Conservation (phyloP, 345 rosid genomes). For the Boechera divaricarpa region DNA sequence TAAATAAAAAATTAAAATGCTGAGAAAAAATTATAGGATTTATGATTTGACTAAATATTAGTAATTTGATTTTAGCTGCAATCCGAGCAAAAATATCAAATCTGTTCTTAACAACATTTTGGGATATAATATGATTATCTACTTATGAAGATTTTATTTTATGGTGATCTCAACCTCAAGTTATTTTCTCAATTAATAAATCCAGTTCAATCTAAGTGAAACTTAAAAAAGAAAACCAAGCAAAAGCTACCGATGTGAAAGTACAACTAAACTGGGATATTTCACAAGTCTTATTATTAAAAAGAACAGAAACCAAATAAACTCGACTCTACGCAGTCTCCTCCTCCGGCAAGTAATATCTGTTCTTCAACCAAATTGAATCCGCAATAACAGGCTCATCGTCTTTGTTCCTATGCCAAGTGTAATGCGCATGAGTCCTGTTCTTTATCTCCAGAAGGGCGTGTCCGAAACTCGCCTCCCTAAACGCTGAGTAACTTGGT, state of each 20-base stretch:
- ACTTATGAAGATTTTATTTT: too few species aligned
- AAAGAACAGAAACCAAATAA: background rate
- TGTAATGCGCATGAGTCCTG: constrained; percentile 57
- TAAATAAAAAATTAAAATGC: too few species aligned
- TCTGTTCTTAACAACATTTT: background rate
- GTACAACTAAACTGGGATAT: too few species aligned
- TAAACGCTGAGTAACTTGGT: constrained; percentile 60
- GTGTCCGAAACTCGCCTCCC: constrained; percentile 71
- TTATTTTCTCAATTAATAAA: too few species aligned
- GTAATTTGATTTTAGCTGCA: background rate
- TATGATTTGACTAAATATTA: background rate
- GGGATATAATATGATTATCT: too few species aligned
- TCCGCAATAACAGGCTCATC: constrained; percentile 50
- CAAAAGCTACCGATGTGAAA: background rate
- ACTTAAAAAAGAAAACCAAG: background rate
- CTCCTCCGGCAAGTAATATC: constrained; percentile 43
- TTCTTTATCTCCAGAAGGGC: constrained; percentile 61
- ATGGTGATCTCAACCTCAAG: too few species aligned
- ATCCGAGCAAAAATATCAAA: background rate
- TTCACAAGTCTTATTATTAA: too few species aligned
- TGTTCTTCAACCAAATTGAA: constrained; percentile 49
- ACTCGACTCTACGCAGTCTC: background rate
- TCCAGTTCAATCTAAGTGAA: background rate
- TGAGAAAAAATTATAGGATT: too few species aligned
- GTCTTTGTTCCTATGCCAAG: constrained; percentile 64